These are phyloP conservation scores for Dioscorea alata DNA, from an alignment of 106 monocot species.

Conservation along the genomic window DNA sequence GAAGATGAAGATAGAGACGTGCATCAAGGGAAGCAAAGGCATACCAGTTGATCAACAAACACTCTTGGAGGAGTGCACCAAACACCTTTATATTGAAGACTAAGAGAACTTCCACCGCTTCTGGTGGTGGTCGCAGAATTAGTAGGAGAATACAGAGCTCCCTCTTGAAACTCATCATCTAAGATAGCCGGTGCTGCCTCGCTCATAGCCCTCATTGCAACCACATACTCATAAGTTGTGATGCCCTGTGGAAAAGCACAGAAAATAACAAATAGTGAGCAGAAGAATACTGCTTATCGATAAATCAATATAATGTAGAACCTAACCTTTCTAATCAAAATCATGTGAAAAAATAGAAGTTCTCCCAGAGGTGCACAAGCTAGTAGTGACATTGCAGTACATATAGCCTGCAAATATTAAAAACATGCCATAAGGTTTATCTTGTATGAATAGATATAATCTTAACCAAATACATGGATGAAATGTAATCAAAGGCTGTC, in stretches of 20 bases:
- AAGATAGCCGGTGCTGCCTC: constrained; percentile 74
- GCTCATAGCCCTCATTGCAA: constrained; percentile 98
- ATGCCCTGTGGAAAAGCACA: constrained; percentile 56
- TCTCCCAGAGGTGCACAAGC: constrained; percentile 89
- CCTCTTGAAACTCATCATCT: constrained; percentile 59
- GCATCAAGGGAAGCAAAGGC: neutral
- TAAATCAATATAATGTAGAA: neutral
- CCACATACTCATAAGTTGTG: constrained; percentile 97
- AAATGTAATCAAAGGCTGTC: constrained; percentile 11
- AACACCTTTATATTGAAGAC: constrained; percentile 86
- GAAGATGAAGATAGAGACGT: neutral
- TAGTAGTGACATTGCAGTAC: constrained; percentile 67
- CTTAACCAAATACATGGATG: too few species aligned
- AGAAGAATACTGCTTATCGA: neutral
- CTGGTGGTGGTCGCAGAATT: constrained; percentile 85
- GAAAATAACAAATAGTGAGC: constrained; percentile 3
- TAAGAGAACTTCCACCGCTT: constrained; percentile 73
- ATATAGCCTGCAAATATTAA: constrained; percentile 47
- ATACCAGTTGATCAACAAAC: constrained; percentile 85
- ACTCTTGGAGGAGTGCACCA: constrained; percentile 99
- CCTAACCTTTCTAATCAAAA: constrained; percentile 88
- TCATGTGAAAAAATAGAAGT: constrained; percentile 98
- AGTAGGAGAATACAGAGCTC: constrained; percentile 68
- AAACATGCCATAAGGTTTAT: too few species aligned
- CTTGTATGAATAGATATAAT: too few species aligned